Base-by-base conservation (phyloP, 2,329 filamentous ascomycete species). In the Macrophomina phaseolina region DNA sequence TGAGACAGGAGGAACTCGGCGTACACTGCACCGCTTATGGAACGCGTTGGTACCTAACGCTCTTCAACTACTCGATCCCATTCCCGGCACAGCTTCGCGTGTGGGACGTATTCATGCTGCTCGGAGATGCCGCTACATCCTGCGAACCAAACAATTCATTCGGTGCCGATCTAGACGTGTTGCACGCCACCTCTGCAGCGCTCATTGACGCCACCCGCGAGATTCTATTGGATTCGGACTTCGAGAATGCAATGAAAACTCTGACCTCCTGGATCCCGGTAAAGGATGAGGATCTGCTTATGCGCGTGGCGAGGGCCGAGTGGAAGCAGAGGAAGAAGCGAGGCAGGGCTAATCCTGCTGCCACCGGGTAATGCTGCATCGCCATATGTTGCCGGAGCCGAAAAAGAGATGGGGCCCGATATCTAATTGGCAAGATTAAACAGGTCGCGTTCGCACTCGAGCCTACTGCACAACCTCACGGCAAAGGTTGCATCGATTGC, bases 201-300 rank as follows among this genome's bases (percentile, higher is more conserved):
- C 85, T 99, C 34, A 94, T 98, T 56, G 93, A 97, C 76, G 94
- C 93, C 18, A 91, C 95, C 71, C 86, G 92, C 45, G 92, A 97
- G 69, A 92, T 97, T 62, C 84, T 99, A 38, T 83, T 97, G 5
- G 93, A 96, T 73, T 93, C 92, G 18, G 95, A 99, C 77, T 99
- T 98, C 78, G 95, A 99, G 78, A 97, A 96, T 74, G 91, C 91
- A 55, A 99, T 99, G 95, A 98, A 97, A 81, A 91, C 94, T 7
- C 83, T 99, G 69, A 98, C 95, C 36, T 93, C 91, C 66, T 97
- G 92, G 89, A 90, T 98, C 52, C 93, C 94, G 23, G 90, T 99
- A 77, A 93, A 93, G 79, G 94, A 99, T 73, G 93, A 97, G 75
- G 93, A 98, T 76, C 80, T 97, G 67, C 85, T 99, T 73, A 97